phyloP scores from a whole-genome alignment of 441 rosid species.

The Lepidium campestre region DNA sequence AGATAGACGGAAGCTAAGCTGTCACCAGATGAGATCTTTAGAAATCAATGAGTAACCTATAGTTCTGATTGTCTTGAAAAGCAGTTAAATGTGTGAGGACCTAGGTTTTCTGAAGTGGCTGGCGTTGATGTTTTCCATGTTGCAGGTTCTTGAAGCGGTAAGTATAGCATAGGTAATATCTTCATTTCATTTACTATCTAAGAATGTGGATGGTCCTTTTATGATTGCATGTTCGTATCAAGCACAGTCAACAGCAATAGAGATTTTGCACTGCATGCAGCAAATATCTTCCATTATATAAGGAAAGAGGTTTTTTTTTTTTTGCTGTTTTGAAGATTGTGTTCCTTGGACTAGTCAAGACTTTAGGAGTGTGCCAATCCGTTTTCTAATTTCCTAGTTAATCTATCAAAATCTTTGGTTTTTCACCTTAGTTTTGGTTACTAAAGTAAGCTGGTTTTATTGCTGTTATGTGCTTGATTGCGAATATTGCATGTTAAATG shows the following conservation, averaged over 20 bases:
- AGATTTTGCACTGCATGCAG: conserved; percentile 6
- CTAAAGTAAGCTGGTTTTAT: conserved; percentile 5
- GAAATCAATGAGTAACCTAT: conserved; percentile 39
- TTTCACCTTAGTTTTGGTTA: neutral
- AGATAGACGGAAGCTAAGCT: conserved; percentile 11
- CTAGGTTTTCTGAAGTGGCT: conserved; percentile 41
- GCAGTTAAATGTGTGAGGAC: conserved; percentile 19
- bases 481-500: conserved; percentile 14
- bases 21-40: conserved; percentile 42
- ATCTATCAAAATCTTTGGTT: conserved; percentile 4
- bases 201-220: conserved; percentile 13
- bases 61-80: conserved; percentile 37
- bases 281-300: neutral
- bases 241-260: conserved; percentile 21
- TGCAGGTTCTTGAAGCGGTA: conserved; percentile 30
- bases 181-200: conserved; percentile 8
- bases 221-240: conserved; percentile 21
- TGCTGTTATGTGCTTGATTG: conserved; percentile 29
- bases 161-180: conserved; percentile 13
- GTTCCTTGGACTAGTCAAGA: neutral
- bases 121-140: neutral
- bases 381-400: neutral
- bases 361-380: neutral
- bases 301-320: neutral
- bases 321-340: neutral